phyloP scores from a whole-genome alignment of 768 basidiomycete genomes.

The Suillus tomentosus region DNA sequence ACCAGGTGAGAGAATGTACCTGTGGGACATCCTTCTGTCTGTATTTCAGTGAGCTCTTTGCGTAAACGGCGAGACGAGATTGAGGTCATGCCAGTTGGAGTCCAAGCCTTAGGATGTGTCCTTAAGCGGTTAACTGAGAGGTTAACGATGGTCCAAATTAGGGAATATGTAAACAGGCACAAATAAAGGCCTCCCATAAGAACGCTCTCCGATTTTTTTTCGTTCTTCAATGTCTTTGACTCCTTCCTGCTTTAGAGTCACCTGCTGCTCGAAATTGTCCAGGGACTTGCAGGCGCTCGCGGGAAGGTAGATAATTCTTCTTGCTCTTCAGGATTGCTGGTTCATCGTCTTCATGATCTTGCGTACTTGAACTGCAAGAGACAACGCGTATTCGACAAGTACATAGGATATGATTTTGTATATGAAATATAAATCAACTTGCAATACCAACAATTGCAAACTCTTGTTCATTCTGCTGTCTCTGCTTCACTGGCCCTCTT shows the following conservation, averaged over 20 bases:
- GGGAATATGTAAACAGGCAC: conserved; percentile 35
- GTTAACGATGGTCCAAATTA: conserved; percentile 14
- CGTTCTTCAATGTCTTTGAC: conserved; percentile 36
- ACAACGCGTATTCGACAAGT: background rate
- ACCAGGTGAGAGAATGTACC: conserved; percentile 38
- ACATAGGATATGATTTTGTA: background rate
- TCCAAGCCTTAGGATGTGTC: conserved; percentile 18
- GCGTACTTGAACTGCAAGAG: conserved; percentile 15
- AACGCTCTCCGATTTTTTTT: conserved; percentile 15
- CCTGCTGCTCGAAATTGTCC: conserved; percentile 47
- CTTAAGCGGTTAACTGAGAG: background rate
- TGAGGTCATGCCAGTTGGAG: conserved; percentile 49
- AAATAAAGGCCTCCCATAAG: conserved; percentile 39
- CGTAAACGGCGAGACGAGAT: conserved; percentile 65
- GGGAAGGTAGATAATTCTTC: conserved; percentile 56
- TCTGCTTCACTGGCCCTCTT: conserved; percentile 45
- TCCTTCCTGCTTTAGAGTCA: conserved; percentile 73
- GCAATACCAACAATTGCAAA: background rate
- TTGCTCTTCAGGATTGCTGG: conserved; percentile 25
- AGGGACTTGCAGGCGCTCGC: conserved; percentile 67
- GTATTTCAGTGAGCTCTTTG: conserved; percentile 73
- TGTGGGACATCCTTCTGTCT: conserved; percentile 64
- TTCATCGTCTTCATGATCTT: conserved; percentile 5
- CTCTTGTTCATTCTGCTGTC: conserved; percentile 16
- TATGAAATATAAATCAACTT: background rate